A percentile compares a stretch with the other conserved stretches of the same genome.
Evolutionary conservation across 441 rosid genomes (phyloP).

Genomic region (Hypseocharis bilobata): DNA sequence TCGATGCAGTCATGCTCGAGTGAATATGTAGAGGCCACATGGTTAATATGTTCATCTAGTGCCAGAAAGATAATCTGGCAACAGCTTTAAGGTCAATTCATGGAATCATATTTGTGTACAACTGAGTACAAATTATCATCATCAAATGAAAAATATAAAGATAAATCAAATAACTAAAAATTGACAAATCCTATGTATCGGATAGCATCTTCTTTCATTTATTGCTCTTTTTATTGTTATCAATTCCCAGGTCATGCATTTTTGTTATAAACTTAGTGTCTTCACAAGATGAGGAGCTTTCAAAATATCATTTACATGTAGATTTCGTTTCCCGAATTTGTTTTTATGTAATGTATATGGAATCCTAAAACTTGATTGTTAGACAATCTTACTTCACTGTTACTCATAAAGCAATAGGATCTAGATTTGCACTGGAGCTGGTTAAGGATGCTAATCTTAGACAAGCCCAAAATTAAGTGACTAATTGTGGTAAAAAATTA

Average conservation of each 20-base stretch:
- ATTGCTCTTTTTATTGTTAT: not conserved
- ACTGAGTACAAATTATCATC: not conserved
- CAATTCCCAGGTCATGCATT: not conserved
- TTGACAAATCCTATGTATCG: not conserved
- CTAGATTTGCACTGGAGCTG: not conserved
- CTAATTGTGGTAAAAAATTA: not conserved
- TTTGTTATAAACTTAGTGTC: not conserved
- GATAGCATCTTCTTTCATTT: not conserved
- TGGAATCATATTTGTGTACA: not conserved
- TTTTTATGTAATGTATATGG: not conserved
- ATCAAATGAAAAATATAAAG: not conserved
- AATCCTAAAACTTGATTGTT: not conserved
- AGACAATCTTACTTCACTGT: not conserved
- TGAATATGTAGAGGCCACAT: conserved; percentile 47
- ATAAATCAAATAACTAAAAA: not conserved
- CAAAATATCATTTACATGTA: not conserved
- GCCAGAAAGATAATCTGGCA: conserved; percentile 62
- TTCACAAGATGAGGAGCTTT: not conserved
- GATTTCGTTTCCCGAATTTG: not conserved
- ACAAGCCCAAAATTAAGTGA: not conserved
- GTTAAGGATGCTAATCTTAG: not conserved
- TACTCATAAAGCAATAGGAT: not conserved
- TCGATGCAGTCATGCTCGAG: conserved; percentile 56
- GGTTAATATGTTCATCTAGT: conserved; percentile 39
- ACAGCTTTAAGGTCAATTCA: conserved; percentile 8